A percentile compares a stretch with the other conserved stretches of the same genome.
phyloP scores from a whole-genome alignment of 441 rosid genomes.

The Breynia disticha region DNA sequence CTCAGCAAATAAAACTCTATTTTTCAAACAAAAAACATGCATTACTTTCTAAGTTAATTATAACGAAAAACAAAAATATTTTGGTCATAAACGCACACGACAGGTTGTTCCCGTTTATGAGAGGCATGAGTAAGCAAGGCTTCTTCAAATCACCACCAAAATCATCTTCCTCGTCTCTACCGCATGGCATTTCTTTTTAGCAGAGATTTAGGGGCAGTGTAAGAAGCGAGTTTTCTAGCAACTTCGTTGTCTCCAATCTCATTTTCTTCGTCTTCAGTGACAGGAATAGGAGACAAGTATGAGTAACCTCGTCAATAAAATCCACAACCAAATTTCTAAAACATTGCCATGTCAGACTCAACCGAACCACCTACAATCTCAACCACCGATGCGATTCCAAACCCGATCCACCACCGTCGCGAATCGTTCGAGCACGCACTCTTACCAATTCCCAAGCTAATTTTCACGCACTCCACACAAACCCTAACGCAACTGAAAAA shows the following conservation, averaged over 20 bases:
- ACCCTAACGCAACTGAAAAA: conserved; percentile 61
- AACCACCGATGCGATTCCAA: conserved; percentile 16
- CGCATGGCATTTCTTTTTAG: conserved; percentile 75
- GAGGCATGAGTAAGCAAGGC: no score
- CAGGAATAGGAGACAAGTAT: conserved; percentile 68
- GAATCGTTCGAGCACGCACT: conserved; percentile 94
- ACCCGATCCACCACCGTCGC: conserved; percentile 60
- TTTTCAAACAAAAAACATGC: no score
- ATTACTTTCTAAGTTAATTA: no score
- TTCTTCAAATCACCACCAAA: conserved; percentile 46
- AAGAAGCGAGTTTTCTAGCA: conserved; percentile 70
- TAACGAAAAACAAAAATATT: no score
- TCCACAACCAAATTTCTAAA: no score
- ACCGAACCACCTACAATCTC: conserved; percentile 33
- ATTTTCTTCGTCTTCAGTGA: conserved; percentile 72
- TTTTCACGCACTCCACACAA: conserved; percentile 75
- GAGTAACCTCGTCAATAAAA: no score
- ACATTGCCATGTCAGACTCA: conserved; percentile 49
- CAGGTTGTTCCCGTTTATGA: no score
- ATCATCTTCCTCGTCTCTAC: conserved; percentile 43
- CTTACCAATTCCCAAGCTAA: conserved; percentile 86
- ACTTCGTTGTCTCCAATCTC: conserved; percentile 61
- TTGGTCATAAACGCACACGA: no score
- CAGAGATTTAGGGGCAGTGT: conserved; percentile 82
- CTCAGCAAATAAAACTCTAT: no score